These are phyloP conservation scores for Metarhizium album DNA, from an alignment of 2,329 filamentous ascomycete species.

Conservation along the genomic window DNA sequence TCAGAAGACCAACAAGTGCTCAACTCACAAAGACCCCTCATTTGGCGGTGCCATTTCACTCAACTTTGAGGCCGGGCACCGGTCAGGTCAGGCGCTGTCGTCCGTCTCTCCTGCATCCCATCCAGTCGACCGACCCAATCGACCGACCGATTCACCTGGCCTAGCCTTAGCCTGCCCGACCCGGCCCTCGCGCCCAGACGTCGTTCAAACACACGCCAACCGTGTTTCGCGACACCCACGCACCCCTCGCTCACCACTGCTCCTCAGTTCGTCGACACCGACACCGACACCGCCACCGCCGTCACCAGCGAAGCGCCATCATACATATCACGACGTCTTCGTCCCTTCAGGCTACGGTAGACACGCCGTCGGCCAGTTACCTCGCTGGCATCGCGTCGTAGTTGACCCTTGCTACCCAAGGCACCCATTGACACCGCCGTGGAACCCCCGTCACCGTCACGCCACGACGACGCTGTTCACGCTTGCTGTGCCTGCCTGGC, in stretches of 20 bases:
- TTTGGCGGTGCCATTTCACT: too few species aligned
- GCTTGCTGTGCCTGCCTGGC: not conserved
- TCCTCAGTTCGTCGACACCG: not conserved
- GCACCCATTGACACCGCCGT: not conserved
- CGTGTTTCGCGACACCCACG: not conserved
- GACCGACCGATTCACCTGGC: not conserved
- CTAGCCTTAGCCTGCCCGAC: too few species aligned
- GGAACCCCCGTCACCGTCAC: not conserved
- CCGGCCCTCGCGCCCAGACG: too few species aligned
- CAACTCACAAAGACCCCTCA: too few species aligned
- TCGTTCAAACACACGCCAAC: too few species aligned
- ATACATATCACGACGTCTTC: not conserved
- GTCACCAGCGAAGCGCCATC: not conserved
- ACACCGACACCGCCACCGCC: too few species aligned
- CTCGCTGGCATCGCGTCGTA: not conserved
- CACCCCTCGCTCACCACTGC: not conserved
- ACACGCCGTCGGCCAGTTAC: not conserved
- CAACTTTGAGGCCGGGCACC: too few species aligned
- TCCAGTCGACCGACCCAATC: not conserved
- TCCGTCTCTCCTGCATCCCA: constrained; percentile 6
- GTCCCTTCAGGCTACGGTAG: not conserved
- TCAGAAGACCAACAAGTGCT: too few species aligned
- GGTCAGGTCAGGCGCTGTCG: not conserved
- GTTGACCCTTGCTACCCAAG: not conserved
- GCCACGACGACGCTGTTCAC: not conserved